Base-by-base conservation (phyloP, 1,284 basidiomycete species). In the Cutaneotrichosporon dermatis region DNA sequence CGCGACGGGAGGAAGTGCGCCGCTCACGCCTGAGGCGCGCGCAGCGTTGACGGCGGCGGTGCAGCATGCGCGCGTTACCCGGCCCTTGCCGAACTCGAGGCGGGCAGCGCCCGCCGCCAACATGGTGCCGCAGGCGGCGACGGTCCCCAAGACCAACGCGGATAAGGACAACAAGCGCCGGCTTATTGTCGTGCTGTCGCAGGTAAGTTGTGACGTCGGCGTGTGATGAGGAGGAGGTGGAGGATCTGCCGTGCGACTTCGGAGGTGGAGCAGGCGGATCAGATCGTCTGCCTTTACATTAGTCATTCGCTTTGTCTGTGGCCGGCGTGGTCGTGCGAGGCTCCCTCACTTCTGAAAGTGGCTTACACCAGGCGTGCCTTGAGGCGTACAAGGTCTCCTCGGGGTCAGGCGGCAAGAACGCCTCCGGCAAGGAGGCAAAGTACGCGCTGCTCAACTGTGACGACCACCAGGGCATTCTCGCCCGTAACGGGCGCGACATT, bases 391-490 rank as follows among this genome's bases (percentile, higher is more conserved):
- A 91, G 60, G 85, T 97, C 57, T 88, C 87, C 51, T 78, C 79
- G 5, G 81, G 81, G 33, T 80, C 80, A 7, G 77, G 77, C n/a
- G 78, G 76, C 5, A 76, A 79, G 65, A 79, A 78, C 49, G 71
- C 75, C 4, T 75, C 79, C n/a, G 42, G 79, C 2, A 85, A 84
- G 65, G 91, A 94, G 65, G 91, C 92, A 65, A 97, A 98, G 80
- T 98, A 98, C 78, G 93, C 93, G 13, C 81, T 99, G 60, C 80
- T 99, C 67, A 99, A 99, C 79, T 99, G 96, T 79, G 95, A 99
- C 77, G 95, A 99, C 70, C 95, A 99, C 79, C 95, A 99, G 77
- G 92, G 95, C 52, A 96, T 99, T 64, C 82, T 99, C 61, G 95
- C 96, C 6, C 98, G 97, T 80, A 97, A 94, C 4, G 92, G 93